A percentile compares a stretch with the other conserved stretches of the same genome.
Conservation (phyloP, 129 eudicot species). For the Chrysanthemum lavandulifolium region DNA sequence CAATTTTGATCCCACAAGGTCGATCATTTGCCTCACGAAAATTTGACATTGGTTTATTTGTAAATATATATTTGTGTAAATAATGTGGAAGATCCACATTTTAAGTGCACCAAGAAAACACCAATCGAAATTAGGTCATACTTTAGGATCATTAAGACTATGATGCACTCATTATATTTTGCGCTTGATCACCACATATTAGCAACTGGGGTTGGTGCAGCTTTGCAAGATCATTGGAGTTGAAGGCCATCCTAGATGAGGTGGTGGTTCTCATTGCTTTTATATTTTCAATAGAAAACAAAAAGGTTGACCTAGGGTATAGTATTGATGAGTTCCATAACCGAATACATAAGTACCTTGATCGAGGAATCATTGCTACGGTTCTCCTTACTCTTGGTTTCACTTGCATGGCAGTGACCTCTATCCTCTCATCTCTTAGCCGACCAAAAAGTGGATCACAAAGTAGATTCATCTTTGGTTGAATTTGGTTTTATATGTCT, state of each 20-base stretch:
- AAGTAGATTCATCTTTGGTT: too few relatives aligned
- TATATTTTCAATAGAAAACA: background rate
- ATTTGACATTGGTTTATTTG: too few relatives aligned
- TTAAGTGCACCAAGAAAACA: background rate
- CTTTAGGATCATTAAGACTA: background rate
- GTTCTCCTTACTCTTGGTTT: slow-evolving; percentile 40
- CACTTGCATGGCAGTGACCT: slow-evolving; percentile 35
- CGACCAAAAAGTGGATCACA: slow-evolving; percentile 9
- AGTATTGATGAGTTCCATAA: background rate
- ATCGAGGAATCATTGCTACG: slow-evolving; percentile 30
- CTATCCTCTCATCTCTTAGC: slow-evolving; percentile 32
- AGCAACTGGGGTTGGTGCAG: slow-evolving; percentile 56
- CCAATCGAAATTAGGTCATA: background rate
- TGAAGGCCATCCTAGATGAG: slow-evolving; percentile 2
- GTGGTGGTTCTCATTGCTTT: background rate
- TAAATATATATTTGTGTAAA: too few relatives aligned
- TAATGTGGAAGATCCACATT: background rate
- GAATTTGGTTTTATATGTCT: too few relatives aligned
- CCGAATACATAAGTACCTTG: slow-evolving; percentile 16
- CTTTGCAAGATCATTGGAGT: slow-evolving; percentile 43
- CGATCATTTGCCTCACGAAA: background rate
- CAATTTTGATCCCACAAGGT: background rate
- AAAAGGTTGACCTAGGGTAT: background rate
- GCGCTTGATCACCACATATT: slow-evolving; percentile 37
- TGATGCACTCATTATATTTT: background rate